Evolutionary conservation across 208 protist species (phyloP), one percentile per base, ranked within the genome.

Genomic region (Trypanosoma melophagium): DNA sequence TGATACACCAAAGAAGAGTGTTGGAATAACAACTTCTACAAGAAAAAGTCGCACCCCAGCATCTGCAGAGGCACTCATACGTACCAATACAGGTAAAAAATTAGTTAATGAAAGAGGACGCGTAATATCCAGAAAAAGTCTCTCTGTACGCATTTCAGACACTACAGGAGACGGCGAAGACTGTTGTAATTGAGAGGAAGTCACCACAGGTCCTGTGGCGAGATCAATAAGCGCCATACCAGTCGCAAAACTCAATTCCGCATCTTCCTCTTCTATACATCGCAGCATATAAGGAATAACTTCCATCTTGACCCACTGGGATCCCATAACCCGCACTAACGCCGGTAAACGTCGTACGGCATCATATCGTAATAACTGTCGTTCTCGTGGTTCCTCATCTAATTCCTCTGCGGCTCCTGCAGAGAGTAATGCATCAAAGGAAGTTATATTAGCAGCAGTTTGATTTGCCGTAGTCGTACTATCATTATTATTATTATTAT

Each of bases 181-280:
- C 38, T 1, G 21, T 21, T 22, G 56, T 44, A 44, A 44, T 44
- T 44, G 40, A 14, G 40, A 44, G 7, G 40, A 44, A 14, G 40
- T 14, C 40, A 14, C 12, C 7, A 44, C 7, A 14, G 40, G 7
- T 10, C 58, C 24, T 63, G 42, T 72, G 66, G 57, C 66, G n/a
- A 91, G 69, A 2, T 83, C 80, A 0, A 91, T 73, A 44, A 95
- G 60, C 10, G 79, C 73, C 31, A 95, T 53, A 16, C 76, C 81
- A 0, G 74, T 74, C 13, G 73, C 77, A 61, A 92, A 79, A 40
- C 77, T 67, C 31, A 95, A 76, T 62, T 79, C 61, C n/a, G 77
- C 42, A 54, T 91, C 89, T 2, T 92, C 86, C 69, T 95, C 89
- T 64, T 91, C 80, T 0, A 84, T 51, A 56, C 86, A 90, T n/a